Percentiles rank a stretch among this genome's conserved stretches.
These are phyloP conservation scores for Pythium brachiatum DNA, from an alignment of 352 stramenopile genomes.

Conservation along the genomic window DNA sequence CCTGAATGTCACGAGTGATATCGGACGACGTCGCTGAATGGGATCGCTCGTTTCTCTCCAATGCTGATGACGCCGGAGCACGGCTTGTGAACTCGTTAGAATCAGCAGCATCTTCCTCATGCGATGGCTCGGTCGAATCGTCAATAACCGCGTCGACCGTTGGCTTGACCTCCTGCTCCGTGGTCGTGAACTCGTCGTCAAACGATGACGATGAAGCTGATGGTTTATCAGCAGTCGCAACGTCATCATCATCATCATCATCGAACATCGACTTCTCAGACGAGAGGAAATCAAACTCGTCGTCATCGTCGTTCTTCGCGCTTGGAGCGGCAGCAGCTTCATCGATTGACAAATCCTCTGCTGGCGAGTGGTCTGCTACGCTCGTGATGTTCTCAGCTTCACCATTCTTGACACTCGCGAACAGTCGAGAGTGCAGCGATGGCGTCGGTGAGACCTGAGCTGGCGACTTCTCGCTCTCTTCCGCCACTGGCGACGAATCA, in stretches of 20 bases:
- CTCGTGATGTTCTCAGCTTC: background rate
- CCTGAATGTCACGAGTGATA: constrained; percentile 53
- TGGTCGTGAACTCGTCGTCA: background rate
- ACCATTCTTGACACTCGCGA: background rate
- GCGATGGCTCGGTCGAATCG: background rate
- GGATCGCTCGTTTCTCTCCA: constrained; percentile 11
- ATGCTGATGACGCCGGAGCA: background rate
- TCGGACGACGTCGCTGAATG: constrained; percentile 28
- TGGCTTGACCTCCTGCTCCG: background rate
- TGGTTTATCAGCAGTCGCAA: background rate
- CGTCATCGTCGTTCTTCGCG: constrained; percentile 7
- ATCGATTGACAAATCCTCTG: background rate
- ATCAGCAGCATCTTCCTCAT: background rate
- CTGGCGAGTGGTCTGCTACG: background rate
- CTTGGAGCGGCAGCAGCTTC: background rate
- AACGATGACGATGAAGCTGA: background rate
- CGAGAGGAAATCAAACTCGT: constrained; percentile 40
- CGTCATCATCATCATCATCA: background rate
- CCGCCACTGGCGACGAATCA: background rate
- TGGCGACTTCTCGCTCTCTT: background rate
- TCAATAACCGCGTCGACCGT: background rate
- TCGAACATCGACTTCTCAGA: constrained; percentile 25
- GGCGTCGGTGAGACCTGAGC: background rate
- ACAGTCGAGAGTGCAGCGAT: constrained; percentile 13
- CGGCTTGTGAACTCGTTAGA: background rate